phyloP scores from a whole-genome alignment of 2,329 filamentous ascomycete species.

The Pseudocercospora vitis region DNA sequence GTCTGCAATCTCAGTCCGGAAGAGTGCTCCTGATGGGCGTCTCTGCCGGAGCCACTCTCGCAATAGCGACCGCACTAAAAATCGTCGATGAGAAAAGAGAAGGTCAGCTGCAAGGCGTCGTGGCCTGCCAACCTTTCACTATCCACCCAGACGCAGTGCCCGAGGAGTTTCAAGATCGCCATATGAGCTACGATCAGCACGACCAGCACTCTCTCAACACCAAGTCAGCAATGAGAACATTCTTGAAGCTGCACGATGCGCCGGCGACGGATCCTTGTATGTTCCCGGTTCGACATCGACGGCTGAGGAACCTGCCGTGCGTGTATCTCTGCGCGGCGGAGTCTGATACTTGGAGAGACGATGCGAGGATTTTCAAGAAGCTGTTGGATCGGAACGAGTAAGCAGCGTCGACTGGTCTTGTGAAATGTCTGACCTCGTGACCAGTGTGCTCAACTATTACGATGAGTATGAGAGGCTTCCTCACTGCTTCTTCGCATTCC shows the following conservation, averaged over 20 bases:
- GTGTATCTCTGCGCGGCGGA: slow-evolving; percentile 20
- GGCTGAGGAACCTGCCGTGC: slow-evolving; percentile 20
- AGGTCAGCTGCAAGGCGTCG: slow-evolving; percentile 17
- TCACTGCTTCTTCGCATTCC: slow-evolving; percentile 25
- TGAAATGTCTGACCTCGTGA: background rate
- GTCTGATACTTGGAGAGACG: slow-evolving; percentile 21
- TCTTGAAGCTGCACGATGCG: slow-evolving; percentile 19
- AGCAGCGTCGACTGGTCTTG: background rate
- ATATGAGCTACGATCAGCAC: slow-evolving; percentile 21
- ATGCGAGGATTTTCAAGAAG: slow-evolving; percentile 19
- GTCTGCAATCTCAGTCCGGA: slow-evolving; percentile 7
- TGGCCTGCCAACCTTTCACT: slow-evolving; percentile 21
- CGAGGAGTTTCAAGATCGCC: slow-evolving; percentile 13
- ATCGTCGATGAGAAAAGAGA: slow-evolving; percentile 13
- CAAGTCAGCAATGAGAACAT: slow-evolving; percentile 16
- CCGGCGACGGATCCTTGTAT: slow-evolving; percentile 19
- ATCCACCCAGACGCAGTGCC: slow-evolving; percentile 23
- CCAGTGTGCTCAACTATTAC: slow-evolving; percentile 18
- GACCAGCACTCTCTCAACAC: slow-evolving; percentile 19
- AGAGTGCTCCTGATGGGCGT: slow-evolving; percentile 20
- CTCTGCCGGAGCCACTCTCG: slow-evolving; percentile 21
- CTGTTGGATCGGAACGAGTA: slow-evolving; percentile 18
- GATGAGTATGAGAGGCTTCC: slow-evolving; percentile 20
- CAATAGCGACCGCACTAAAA: slow-evolving; percentile 16
- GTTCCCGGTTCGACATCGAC: slow-evolving; percentile 34